These are phyloP conservation scores for Starmerella potacharoeniae DNA, from an alignment of 805 yeast genomes.

Conservation along the genomic window DNA sequence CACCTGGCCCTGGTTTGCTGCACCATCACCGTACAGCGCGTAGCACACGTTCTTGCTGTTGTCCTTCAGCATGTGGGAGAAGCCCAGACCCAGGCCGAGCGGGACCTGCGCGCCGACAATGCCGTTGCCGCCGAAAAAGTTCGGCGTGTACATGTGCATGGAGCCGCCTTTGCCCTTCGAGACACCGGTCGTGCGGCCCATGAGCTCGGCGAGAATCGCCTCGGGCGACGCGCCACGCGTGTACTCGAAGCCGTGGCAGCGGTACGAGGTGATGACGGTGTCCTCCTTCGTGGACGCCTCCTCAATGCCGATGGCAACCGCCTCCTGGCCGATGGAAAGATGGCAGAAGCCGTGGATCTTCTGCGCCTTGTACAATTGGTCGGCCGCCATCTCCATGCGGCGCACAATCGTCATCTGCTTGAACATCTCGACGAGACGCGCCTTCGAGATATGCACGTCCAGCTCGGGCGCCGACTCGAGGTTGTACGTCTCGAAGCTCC, in stretches of 20 bases:
- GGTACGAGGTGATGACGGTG: conserved; percentile 88
- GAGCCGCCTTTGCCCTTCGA: conserved; percentile 99
- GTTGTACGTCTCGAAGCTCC: conserved; percentile 77
- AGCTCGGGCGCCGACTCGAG: conserved; percentile 55
- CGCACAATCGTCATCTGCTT: conserved; percentile 80
- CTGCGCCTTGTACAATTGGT: conserved; percentile 95
- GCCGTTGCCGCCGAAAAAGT: conserved; percentile 98
- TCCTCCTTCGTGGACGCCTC: conserved; percentile 78
- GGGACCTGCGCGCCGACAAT: conserved; percentile 99
- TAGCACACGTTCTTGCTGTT: conserved; percentile 61
- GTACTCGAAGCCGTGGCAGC: conserved; percentile 98
- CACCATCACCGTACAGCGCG: conserved; percentile 96
- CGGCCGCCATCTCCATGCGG: conserved; percentile 99
- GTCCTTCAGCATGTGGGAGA: conserved; percentile 88
- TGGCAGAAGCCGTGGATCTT: conserved; percentile 99
- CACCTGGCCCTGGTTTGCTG: conserved; percentile 98
- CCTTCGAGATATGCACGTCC: conserved; percentile 68
- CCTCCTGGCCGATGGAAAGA: conserved; percentile 96
- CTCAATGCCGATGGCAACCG: conserved; percentile 97
- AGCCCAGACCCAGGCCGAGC: conserved; percentile 95
- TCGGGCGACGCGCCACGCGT: conserved; percentile 91
- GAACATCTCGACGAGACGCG: conserved; percentile 78
- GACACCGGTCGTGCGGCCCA: conserved; percentile 94
- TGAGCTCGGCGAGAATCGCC: conserved; percentile 84
- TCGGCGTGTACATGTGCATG: conserved; percentile 94